These are phyloP conservation scores for Malassezia cuniculi DNA, from an alignment of 1,284 basidiomycete species.

Conservation along the genomic window DNA sequence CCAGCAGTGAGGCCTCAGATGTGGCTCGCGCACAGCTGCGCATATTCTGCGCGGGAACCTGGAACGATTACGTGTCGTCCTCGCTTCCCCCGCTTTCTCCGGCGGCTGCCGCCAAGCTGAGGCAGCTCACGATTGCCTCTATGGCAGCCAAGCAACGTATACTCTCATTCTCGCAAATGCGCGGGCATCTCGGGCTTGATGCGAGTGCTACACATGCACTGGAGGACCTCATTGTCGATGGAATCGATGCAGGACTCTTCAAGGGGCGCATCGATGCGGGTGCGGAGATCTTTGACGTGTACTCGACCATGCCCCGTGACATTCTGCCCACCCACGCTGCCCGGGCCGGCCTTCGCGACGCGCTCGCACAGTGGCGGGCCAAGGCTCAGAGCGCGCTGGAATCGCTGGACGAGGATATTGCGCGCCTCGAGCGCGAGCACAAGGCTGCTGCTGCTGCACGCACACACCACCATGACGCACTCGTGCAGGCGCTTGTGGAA, in stretches of 20 bases:
- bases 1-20: too few relatives aligned
- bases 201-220: background rate
- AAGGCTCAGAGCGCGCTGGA: background rate
- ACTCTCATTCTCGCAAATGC: background rate
- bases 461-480: background rate
- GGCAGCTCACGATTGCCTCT: slow-evolving; percentile 10
- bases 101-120: slow-evolving; percentile 5
- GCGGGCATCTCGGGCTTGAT: slow-evolving; percentile 1
- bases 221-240: slow-evolving; percentile 4
- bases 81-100: background rate
- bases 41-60: too few relatives aligned
- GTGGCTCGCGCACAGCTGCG: too few relatives aligned
- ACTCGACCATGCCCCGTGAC: background rate
- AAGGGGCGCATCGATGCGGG: slow-evolving; percentile 1
- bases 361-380: background rate
- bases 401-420: slow-evolving; percentile 1
- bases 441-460: background rate
- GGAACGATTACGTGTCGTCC: too few relatives aligned
- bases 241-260: background rate
- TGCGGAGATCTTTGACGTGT: background rate
- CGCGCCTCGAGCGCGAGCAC: background rate
- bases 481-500: slow-evolving; percentile 1
- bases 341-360: background rate
- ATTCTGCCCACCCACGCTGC: background rate
- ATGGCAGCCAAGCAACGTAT: background rate